A percentile compares a stretch with the other conserved stretches of the same genome.
Conservation (phyloP, 2,329 filamentous ascomycete species). For the Exophiala alcalophila region DNA sequence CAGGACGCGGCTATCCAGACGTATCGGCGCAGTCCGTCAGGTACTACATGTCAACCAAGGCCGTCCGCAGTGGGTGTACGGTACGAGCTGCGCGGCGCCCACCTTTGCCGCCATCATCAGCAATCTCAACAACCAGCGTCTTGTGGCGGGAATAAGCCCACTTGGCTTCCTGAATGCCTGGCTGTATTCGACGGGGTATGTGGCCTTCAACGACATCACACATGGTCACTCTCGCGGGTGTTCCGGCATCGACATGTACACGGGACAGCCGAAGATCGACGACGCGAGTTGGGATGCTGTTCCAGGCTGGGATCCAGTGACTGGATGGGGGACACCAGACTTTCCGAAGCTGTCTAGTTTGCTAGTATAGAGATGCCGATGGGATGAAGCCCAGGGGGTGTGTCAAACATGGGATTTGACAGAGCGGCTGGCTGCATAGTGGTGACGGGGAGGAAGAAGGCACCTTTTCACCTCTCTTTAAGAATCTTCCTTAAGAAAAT, state of each 20-base stretch:
- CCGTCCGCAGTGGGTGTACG: neutral
- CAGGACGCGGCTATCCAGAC: conserved; percentile 62
- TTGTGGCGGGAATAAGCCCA: conserved; percentile 52
- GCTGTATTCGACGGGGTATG: conserved; percentile 50
- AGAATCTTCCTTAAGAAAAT: no score
- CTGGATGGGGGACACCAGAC: conserved; percentile 36
- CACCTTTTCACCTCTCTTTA: no score
- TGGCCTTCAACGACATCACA: conserved; percentile 50
- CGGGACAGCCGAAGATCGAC: conserved; percentile 41
- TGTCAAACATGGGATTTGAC: no score
- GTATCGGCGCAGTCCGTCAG: conserved; percentile 55
- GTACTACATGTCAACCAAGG: conserved; percentile 43
- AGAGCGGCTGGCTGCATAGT: no score
- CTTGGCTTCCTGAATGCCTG: conserved; percentile 63
- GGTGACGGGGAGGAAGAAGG: no score
- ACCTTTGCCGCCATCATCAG: conserved; percentile 62
- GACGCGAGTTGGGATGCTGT: conserved; percentile 53
- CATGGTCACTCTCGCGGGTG: conserved; percentile 49
- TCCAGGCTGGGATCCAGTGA: conserved; percentile 51
- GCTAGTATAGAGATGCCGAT: conserved; percentile 2
- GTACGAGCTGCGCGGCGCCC: conserved; percentile 49
- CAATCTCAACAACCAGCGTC: conserved; percentile 62
- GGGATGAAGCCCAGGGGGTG: no score
- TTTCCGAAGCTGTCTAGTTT: conserved; percentile 11
- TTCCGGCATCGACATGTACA: conserved; percentile 38